Conservation (phyloP, 1,284 basidiomycete species). For the Sanghuangporus sanghuang region DNA sequence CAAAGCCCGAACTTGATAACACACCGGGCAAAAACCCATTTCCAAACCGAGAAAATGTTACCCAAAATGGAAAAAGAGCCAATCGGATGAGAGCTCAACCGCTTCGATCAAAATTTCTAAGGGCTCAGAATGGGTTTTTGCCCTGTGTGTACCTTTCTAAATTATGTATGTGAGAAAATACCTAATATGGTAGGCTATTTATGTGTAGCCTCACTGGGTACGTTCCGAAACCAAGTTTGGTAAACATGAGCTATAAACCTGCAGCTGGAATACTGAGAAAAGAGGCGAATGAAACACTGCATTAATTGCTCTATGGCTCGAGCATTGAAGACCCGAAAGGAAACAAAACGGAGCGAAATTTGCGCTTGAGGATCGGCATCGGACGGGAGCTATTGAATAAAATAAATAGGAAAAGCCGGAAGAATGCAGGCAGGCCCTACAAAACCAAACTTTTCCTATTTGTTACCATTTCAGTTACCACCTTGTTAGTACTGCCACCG, state of each 20-base stretch:
- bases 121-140: too few relatives aligned
- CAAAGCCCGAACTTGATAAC: too few relatives aligned
- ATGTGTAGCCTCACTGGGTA: too few relatives aligned
- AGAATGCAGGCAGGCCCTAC: background rate
- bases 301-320: background rate
- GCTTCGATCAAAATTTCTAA: too few relatives aligned
- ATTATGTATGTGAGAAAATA: too few relatives aligned
- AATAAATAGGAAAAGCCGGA: background rate
- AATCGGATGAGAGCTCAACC: too few relatives aligned
- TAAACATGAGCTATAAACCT: background rate
- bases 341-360: background rate
- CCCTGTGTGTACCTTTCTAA: too few relatives aligned
- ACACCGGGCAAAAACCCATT: too few relatives aligned
- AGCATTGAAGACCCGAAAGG: background rate
- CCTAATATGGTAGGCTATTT: too few relatives aligned
- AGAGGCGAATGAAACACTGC: background rate
- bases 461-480: background rate
- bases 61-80: too few relatives aligned
- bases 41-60: too few relatives aligned
- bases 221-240: too few relatives aligned
- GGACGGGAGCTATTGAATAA: background rate
- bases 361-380: background rate
- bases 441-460: background rate
- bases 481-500: background rate
- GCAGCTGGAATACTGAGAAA: background rate